phyloP scores from a whole-genome alignment of 1,284 basidiomycete genomes.

The Ustilago esculenta region DNA sequence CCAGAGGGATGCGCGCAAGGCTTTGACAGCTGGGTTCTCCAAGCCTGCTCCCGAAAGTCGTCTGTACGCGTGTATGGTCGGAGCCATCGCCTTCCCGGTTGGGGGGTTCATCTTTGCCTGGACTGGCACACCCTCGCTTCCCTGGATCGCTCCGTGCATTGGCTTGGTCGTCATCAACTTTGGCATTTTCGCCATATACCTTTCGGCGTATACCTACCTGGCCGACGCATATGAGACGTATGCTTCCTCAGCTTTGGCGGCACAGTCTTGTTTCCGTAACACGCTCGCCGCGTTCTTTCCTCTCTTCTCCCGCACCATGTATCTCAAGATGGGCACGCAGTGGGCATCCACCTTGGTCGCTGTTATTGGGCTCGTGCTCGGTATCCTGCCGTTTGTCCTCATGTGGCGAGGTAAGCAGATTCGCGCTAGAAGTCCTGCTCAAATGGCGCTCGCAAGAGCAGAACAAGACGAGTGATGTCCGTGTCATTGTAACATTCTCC shows the following conservation, averaged over 20 bases:
- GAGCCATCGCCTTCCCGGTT: constrained; percentile 34
- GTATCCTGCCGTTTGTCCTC: constrained; percentile 55
- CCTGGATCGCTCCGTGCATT: constrained; percentile 32
- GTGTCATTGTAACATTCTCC: too few relatives aligned
- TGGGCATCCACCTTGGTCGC: constrained; percentile 56
- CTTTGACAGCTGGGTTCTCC: constrained; percentile 44
- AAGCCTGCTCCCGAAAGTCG: constrained; percentile 69
- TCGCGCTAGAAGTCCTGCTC: constrained; percentile 31
- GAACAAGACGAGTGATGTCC: too few relatives aligned
- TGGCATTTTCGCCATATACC: constrained; percentile 30
- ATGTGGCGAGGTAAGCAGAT: constrained; percentile 47
- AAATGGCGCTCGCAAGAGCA: constrained; percentile 31
- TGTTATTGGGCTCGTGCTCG: constrained; percentile 45
- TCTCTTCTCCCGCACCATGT: constrained; percentile 41
- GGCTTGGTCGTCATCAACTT: constrained; percentile 33
- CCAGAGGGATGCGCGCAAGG: constrained; percentile 15
- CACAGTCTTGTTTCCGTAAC: constrained; percentile 46
- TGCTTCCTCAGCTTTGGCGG: constrained; percentile 58
- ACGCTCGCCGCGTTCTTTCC: constrained; percentile 32
- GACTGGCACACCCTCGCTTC: constrained; percentile 18
- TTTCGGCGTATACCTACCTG: constrained; percentile 40
- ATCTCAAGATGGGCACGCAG: constrained; percentile 44
- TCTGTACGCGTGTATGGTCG: constrained; percentile 63
- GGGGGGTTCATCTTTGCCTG: constrained; percentile 45
- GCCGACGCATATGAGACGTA: constrained; percentile 53